Evolutionary conservation across 306 rosid species (phyloP).

Genomic region (Ormosia semicastrata): DNA sequence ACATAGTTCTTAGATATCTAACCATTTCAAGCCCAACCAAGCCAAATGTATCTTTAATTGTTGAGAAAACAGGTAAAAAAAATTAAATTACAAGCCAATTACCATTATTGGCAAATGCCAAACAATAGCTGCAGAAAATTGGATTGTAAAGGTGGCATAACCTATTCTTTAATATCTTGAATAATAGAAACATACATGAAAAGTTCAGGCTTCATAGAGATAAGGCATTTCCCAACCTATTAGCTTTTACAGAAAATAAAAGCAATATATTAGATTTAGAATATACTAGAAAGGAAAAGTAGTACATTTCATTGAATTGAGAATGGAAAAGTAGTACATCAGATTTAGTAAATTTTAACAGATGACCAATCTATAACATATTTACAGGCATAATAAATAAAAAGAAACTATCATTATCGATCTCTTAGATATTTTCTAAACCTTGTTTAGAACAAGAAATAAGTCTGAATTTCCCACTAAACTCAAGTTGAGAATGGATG

Average conservation of each 20-base stretch:
- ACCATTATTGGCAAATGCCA: background rate
- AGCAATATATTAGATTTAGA: too few relatives aligned
- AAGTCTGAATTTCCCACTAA: too few relatives aligned
- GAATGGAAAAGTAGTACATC: too few relatives aligned
- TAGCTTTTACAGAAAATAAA: slow-evolving; percentile 2
- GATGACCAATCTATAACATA: too few relatives aligned
- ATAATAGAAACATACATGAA: background rate
- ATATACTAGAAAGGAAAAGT: too few relatives aligned
- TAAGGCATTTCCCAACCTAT: slow-evolving; percentile 6
- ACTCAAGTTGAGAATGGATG: background rate
- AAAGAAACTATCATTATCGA: too few relatives aligned
- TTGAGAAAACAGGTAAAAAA: background rate
- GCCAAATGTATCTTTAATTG: background rate
- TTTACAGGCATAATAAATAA: too few relatives aligned
- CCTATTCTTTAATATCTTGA: background rate
- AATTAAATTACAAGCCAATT: background rate
- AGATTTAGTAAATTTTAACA: too few relatives aligned
- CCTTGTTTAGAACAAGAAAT: too few relatives aligned
- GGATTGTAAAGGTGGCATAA: background rate
- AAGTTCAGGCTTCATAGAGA: slow-evolving; percentile 11
- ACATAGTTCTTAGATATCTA: background rate
- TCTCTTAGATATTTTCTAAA: too few relatives aligned
- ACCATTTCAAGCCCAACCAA: background rate
- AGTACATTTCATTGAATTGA: too few relatives aligned
- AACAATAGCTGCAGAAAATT: background rate